Conservation (phyloP, 768 basidiomycete species). For the Phanerochaete sordida region DNA sequence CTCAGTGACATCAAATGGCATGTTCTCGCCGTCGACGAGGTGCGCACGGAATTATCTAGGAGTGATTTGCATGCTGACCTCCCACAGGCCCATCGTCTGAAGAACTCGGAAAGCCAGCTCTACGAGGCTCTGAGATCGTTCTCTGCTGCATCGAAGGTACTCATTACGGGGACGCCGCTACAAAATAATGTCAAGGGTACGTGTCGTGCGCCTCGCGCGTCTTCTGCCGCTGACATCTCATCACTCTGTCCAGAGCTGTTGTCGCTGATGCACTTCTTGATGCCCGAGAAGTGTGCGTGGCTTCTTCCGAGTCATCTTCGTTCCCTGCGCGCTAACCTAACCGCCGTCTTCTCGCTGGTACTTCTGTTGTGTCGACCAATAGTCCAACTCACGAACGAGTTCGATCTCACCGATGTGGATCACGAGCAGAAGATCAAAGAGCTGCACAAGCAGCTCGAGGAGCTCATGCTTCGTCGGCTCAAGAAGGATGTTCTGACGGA, state of each 20-base stretch:
- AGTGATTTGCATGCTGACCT: conserved; percentile 13
- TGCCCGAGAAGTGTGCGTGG: conserved; percentile 91
- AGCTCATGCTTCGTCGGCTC: conserved; percentile 89
- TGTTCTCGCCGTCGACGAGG: conserved; percentile 93
- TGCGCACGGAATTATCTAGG: conserved; percentile 24
- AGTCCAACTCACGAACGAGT: conserved; percentile 94
- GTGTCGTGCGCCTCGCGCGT: conserved; percentile 21
- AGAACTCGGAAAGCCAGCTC: conserved; percentile 96
- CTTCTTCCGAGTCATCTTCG: background rate
- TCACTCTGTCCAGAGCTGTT: conserved; percentile 63
- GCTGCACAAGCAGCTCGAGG: conserved; percentile 87
- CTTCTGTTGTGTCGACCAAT: too few species aligned
- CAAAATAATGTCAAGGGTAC: conserved; percentile 98
- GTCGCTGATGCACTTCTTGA: conserved; percentile 98
- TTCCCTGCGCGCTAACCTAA: background rate
- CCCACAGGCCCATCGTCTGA: conserved; percentile 86
- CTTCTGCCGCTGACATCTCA: conserved; percentile 11
- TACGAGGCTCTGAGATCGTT: conserved; percentile 93
- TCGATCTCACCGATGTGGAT: conserved; percentile 90
- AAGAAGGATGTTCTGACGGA: conserved; percentile 97
- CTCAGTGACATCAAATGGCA: conserved; percentile 97
- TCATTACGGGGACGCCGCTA: conserved; percentile 97
- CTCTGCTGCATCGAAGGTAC: conserved; percentile 84
- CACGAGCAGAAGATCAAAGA: conserved; percentile 96
- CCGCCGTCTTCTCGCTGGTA: background rate